Evolutionary conservation across 768 basidiomycete genomes (phyloP), one percentile per base, ranked within the genome.

Genomic region (Fomitopsis pulvina): DNA sequence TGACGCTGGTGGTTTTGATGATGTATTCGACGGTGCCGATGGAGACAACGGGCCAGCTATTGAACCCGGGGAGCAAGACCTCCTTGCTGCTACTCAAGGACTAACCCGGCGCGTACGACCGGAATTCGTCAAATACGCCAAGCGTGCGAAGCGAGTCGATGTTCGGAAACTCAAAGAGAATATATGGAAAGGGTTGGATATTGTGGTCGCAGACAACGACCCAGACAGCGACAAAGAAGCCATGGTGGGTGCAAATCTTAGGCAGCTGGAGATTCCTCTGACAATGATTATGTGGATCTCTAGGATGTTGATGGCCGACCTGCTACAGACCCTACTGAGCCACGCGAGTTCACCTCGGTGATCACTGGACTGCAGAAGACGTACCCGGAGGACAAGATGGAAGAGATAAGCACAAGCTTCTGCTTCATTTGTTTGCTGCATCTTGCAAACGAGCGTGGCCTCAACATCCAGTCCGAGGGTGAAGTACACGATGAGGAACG

Each of bases 371-470:
- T 99, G 28, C 82, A 88, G 57, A 75, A 70, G 45, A 80, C 86
- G 5, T 98, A 98, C 66, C 92, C 95, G 0, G 70, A 71, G 51
- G 94, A 97, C 38, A 97, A 95, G 72, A 88, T 98, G 86, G 87
- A 87, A 34, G 96, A 99, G 56, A 96, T 98, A 63, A 96, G 93
- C 65, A 98, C 96, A 14, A 95, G 92, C 56, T 98, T 95, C 81
- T 98, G 95, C 66, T 99, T 98, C 73, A 99, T 98, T 65, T 98
- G 96, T 62, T 72, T 98, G 22, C 71, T 99, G 16, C 96, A 98
- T 71, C 70, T 98, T 39, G 95, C 95, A 16, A 98, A 99, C 63
- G 96, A 98, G 68, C 88, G 92, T 60, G 96, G 95, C 1, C 74
- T 98, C 43, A 87, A 86, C 62, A 77, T 99, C 29, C 87, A 79